These are phyloP conservation scores for Acer yangbiense DNA, from an alignment of 345 rosid species.

Conservation along the genomic window DNA sequence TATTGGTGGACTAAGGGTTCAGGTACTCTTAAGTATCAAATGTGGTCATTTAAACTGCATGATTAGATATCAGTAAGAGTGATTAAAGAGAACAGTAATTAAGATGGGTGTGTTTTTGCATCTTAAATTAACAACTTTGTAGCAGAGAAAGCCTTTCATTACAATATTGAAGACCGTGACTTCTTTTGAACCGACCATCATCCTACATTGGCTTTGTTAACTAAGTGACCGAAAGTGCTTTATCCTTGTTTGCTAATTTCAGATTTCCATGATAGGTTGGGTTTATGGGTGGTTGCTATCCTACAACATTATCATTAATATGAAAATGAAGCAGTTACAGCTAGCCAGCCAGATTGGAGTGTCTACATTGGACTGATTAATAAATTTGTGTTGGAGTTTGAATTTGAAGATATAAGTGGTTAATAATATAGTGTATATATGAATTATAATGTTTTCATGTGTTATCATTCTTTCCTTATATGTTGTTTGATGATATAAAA, in stretches of 20 bases:
- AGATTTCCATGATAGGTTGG: background rate
- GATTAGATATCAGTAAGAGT: background rate
- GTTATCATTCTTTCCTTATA: background rate
- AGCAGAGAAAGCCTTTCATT: background rate
- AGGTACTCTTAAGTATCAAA: background rate
- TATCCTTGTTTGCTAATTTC: background rate
- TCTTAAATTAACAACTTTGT: background rate
- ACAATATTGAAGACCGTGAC: background rate
- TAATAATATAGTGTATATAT: background rate
- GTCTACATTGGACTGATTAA: slow-evolving; percentile 2
- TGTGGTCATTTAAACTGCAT: background rate
- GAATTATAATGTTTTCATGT: slow-evolving; percentile 2
- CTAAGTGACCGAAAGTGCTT: background rate
- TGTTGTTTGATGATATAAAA: background rate
- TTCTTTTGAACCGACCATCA: background rate
- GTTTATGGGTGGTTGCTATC: background rate
- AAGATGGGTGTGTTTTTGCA: background rate
- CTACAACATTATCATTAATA: background rate
- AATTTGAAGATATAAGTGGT: slow-evolving; percentile 1
- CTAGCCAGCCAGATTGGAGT: background rate
- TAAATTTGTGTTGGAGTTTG: background rate
- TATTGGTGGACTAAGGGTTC: background rate
- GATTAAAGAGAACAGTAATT: background rate
- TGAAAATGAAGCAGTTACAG: background rate
- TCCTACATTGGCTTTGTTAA: background rate